Conservation (phyloP, 208 protist species). For the Phytomonas sp. region DNA sequence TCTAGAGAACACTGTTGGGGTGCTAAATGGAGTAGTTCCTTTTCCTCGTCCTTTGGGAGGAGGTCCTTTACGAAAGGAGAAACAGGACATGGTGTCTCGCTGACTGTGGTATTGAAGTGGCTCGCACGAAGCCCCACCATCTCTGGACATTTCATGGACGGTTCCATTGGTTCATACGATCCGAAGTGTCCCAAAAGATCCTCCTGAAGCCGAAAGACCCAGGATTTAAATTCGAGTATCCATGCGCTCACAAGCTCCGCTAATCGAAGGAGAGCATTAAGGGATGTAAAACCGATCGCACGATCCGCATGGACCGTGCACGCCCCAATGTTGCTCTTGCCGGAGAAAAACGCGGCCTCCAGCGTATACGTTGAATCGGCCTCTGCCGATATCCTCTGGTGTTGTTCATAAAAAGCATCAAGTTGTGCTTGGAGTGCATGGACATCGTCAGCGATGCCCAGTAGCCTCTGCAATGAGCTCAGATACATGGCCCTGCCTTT, state of each 20-base stretch:
- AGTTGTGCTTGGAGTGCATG: neutral
- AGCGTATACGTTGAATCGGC: neutral
- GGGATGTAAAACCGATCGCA: neutral
- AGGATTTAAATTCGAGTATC: neutral
- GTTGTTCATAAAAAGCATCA: neutral
- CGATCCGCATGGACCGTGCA: neutral
- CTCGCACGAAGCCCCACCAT: neutral
- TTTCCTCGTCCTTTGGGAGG: neutral
- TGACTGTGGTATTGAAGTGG: neutral
- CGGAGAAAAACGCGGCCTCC: neutral
- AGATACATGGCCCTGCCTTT: neutral
- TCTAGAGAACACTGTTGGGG: neutral
- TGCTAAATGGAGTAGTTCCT: neutral
- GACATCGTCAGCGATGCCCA: neutral
- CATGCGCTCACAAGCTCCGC: neutral
- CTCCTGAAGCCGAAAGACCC: constrained; percentile 26
- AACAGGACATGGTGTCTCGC: neutral
- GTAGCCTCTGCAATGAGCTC: neutral
- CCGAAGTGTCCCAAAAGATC: constrained; percentile 11
- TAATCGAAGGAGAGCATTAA: neutral
- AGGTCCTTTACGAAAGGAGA: neutral
- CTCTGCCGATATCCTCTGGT: neutral
- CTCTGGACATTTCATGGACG: neutral
- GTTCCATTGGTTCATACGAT: neutral
- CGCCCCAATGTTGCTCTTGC: neutral